Conservation (phyloP, 2,329 filamentous ascomycete genomes). For the Corniculantispora saksenae region DNA sequence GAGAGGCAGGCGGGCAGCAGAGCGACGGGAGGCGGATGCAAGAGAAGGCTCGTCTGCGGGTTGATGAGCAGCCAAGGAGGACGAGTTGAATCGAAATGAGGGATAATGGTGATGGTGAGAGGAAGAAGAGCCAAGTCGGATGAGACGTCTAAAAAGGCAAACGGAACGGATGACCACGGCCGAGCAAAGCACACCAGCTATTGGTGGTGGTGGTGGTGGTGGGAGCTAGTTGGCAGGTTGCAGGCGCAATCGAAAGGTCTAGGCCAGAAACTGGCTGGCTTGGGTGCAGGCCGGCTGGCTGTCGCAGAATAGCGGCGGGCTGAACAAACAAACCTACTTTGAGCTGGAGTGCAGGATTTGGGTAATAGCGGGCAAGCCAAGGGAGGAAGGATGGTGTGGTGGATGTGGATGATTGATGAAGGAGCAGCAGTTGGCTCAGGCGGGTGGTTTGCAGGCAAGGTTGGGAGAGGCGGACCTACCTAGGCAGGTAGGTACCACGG, state of each 20-base stretch:
- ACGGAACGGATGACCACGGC: not conserved
- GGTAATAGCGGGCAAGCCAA: not conserved
- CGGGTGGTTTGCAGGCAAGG: not conserved
- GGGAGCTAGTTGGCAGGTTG: not conserved
- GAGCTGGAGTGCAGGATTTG: no score
- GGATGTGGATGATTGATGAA: not conserved
- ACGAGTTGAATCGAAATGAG: not conserved
- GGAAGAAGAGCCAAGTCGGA: not conserved
- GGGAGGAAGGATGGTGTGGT: not conserved
- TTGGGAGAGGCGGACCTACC: no score
- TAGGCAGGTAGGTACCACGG: no score
- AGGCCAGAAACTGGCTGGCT: not conserved
- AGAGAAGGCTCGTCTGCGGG: not conserved
- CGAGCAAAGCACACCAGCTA: not conserved
- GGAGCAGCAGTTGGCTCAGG: not conserved
- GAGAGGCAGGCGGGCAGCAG: not conserved
- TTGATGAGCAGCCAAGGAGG: not conserved
- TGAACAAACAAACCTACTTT: not conserved
- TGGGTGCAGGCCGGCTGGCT: not conserved
- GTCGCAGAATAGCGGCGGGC: constrained; percentile 7
- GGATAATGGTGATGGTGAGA: constrained; percentile 5
- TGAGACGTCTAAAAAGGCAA: not conserved
- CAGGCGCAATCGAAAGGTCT: not conserved
- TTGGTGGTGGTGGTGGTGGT: not conserved
- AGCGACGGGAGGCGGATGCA: not conserved